Conservation (phyloP, 805 yeast species). For the Brettanomyces anomalus region DNA sequence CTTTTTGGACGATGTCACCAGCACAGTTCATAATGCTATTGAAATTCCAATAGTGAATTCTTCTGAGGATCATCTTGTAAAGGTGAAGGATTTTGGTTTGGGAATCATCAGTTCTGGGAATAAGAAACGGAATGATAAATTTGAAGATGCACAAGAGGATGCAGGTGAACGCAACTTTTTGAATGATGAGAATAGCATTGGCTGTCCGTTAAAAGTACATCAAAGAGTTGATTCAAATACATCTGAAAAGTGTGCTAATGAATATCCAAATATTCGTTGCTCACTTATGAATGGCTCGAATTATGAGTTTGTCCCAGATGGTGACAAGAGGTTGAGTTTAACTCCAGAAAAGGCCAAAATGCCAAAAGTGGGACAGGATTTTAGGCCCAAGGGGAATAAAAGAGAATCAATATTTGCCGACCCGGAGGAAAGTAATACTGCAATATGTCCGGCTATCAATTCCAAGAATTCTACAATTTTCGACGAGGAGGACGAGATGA, state of each 20-base stretch:
- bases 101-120: background rate
- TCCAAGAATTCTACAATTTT: constrained; percentile 4
- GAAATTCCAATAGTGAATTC: constrained; percentile 21
- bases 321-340: constrained; percentile 14
- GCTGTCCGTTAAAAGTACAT: constrained; percentile 16
- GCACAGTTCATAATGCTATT: constrained; percentile 25
- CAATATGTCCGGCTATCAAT: background rate
- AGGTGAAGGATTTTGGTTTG: background rate
- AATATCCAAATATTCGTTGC: constrained; percentile 16
- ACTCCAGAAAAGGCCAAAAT: constrained; percentile 18
- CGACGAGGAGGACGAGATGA: constrained; percentile 8
- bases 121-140: constrained; percentile 10
- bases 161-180: constrained; percentile 4
- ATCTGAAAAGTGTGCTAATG: constrained; percentile 8
- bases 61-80: constrained; percentile 11
- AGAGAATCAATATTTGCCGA: constrained; percentile 20
- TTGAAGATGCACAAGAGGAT: constrained; percentile 23
- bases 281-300: constrained; percentile 21
- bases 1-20: constrained; percentile 18
- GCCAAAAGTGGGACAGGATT: background rate
- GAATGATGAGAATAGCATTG: constrained; percentile 1
- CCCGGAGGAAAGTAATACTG: constrained; percentile 16
- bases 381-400: background rate
- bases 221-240: constrained; percentile 21
- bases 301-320: constrained; percentile 18